Evolutionary conservation across 2,329 filamentous ascomycete genomes (phyloP), one percentile per base, ranked within the genome.

Genomic region (Talaromyces islandicus): DNA sequence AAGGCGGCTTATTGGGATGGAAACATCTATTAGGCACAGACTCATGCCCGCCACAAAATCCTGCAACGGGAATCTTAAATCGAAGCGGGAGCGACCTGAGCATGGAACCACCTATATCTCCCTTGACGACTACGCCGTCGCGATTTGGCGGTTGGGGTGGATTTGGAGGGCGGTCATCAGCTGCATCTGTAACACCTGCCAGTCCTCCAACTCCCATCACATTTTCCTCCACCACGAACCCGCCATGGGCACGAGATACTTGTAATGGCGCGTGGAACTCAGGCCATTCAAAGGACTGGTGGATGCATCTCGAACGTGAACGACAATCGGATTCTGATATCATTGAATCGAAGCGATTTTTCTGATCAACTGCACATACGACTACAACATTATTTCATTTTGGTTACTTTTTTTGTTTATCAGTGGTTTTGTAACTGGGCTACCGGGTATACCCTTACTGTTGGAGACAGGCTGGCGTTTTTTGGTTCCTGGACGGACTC

Each of bases 261-360:
- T 78, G 76, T 61, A 77, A 74, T 46, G 76, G 76, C 9, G 72
- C 74, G 6, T 78, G 76, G 76, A 78, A 78, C 61, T 70, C 71
- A 50, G 65, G 67, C 19, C 74, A 77, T 62, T 73, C 71, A 58
- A 72, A 75, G 41, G 76, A 78, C 25, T 78, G 76, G 76, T 78
- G 76, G 76, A 75, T 72, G 60, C 76, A 78, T 60, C 71, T 76
- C 66, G 76, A 78, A 64, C 71, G 76, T 46, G 75, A 77, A 61
- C 73, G 74, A 38, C 71, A 71, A 12, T 65, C 66, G 32, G 69
- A 69, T 38, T 62, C 68, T 12, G 71, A 75, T 46, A 64, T 71
- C 48, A 67, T 74, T 56, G 68, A 71, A 35, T 59, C 70, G 29
- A 70, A 70, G 60, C 67, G 68, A 57, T 71, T 76, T 43, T 75